Conservation (phyloP, 140 eudicot species). For the Ambrosia hybrid region DNA sequence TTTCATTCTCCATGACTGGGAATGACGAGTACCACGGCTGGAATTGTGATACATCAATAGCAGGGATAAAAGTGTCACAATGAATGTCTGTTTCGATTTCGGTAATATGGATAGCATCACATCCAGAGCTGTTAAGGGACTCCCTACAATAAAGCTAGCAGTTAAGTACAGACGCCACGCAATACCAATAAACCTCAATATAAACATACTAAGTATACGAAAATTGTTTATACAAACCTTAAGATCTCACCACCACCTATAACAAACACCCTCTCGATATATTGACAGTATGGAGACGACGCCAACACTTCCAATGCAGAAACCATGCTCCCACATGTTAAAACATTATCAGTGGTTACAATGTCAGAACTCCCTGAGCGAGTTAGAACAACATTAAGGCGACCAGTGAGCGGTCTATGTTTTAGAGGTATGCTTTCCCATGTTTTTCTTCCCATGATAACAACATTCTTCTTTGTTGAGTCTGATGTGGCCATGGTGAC, state of each 20-base stretch:
- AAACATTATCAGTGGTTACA: slow-evolving; percentile 71
- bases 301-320: slow-evolving; percentile 83
- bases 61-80: slow-evolving; percentile 93
- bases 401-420: slow-evolving; percentile 76
- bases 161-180: slow-evolving; percentile 1
- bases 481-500: slow-evolving; percentile 62
- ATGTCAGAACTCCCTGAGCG: slow-evolving; percentile 69
- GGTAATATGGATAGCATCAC: slow-evolving; percentile 97
- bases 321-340: slow-evolving; percentile 68
- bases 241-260: slow-evolving; percentile 91
- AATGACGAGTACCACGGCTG: slow-evolving; percentile 95
- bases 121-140: slow-evolving; percentile 67
- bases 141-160: slow-evolving; percentile 63
- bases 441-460: slow-evolving; percentile 94
- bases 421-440: slow-evolving; percentile 78
- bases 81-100: slow-evolving; percentile 63
- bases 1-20: slow-evolving; percentile 58
- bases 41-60: slow-evolving; percentile 60
- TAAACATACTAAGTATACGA: slow-evolving; percentile 11
- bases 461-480: slow-evolving; percentile 72
- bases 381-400: slow-evolving; percentile 82
- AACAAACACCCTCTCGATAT: slow-evolving; percentile 76
- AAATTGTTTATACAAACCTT: slow-evolving; percentile 43
- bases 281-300: slow-evolving; percentile 61
- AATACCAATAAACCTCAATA: slow-evolving; percentile 4